Evolutionary conservation across 352 stramenopile genomes (phyloP).

Genomic region (Phytophthora fragariae): DNA sequence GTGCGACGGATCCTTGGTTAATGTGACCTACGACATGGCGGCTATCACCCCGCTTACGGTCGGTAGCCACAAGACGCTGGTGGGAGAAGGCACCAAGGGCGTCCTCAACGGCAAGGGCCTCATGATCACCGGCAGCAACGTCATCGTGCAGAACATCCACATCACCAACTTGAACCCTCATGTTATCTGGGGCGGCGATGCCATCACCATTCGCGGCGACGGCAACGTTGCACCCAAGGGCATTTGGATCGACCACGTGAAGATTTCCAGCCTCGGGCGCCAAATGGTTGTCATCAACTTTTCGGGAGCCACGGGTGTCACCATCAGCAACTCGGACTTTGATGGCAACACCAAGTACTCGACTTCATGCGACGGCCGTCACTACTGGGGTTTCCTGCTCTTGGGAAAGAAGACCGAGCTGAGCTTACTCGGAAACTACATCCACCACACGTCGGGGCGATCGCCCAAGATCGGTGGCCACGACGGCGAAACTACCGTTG

Average conservation of each 20-base stretch:
- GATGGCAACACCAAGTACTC: slow-evolving; percentile 49
- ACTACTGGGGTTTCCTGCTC: slow-evolving; percentile 52
- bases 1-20: slow-evolving; percentile 35
- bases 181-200: slow-evolving; percentile 41
- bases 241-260: slow-evolving; percentile 62
- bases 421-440: slow-evolving; percentile 43
- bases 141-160: slow-evolving; percentile 61
- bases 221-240: slow-evolving; percentile 24
- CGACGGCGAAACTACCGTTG: slow-evolving; percentile 15
- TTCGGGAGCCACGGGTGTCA: slow-evolving; percentile 39
- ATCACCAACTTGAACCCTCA: slow-evolving; percentile 59
- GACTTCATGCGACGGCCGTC: slow-evolving; percentile 52
- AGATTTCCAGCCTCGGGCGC: slow-evolving; percentile 41
- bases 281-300: slow-evolving; percentile 50
- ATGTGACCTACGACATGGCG: slow-evolving; percentile 35
- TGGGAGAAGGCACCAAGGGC: slow-evolving; percentile 43
- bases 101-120: slow-evolving; percentile 51
- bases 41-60: slow-evolving; percentile 32
- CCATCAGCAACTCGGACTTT: slow-evolving; percentile 60
- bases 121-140: slow-evolving; percentile 42
- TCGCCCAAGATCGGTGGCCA: slow-evolving; percentile 36
- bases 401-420: slow-evolving; percentile 31
- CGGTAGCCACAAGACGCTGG: slow-evolving; percentile 48
- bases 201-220: slow-evolving; percentile 30
- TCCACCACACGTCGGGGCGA: slow-evolving; percentile 45